Conservation (phyloP, 495 filamentous ascomycete genomes). For the Emericellopsis terricola region DNA sequence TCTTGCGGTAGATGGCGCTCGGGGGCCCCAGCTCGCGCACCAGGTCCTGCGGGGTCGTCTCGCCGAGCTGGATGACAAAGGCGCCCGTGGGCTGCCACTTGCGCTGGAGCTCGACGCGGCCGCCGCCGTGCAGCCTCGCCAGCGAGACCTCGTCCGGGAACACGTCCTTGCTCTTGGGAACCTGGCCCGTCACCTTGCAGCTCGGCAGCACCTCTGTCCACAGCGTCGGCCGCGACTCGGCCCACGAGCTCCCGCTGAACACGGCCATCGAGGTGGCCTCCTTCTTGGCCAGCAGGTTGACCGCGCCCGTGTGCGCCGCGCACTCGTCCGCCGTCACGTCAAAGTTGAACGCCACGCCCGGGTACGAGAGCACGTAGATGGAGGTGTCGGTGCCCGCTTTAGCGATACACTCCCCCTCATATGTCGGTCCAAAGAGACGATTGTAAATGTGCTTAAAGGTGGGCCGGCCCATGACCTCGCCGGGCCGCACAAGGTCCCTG, state of each 20-base stretch:
- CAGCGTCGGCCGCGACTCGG: conserved; percentile 53
- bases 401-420: conserved; percentile 69
- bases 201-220: conserved; percentile 57
- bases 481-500: conserved; percentile 58
- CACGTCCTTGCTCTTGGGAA: conserved; percentile 42
- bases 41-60: conserved; percentile 80
- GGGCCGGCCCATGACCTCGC: conserved; percentile 39
- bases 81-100: conserved; percentile 28
- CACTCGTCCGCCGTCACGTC: conserved; percentile 60
- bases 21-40: conserved; percentile 81
- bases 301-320: conserved; percentile 67
- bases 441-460: conserved; percentile 85
- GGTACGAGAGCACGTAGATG: conserved; percentile 78
- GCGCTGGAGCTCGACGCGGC: conserved; percentile 58
- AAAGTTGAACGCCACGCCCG: conserved; percentile 83
- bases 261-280: conserved; percentile 65
- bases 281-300: conserved; percentile 62
- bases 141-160: conserved; percentile 67
- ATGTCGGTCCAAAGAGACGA: conserved; percentile 75
- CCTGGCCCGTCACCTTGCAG: conserved; percentile 31
- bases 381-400: conserved; percentile 20
- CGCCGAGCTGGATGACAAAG: conserved; percentile 52
- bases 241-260: conserved; percentile 78
- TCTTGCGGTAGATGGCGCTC: conserved; percentile 89
- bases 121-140: conserved; percentile 54